Evolutionary conservation across 352 stramenopile species (phyloP).

Genomic region (Lagenidium sp.): DNA sequence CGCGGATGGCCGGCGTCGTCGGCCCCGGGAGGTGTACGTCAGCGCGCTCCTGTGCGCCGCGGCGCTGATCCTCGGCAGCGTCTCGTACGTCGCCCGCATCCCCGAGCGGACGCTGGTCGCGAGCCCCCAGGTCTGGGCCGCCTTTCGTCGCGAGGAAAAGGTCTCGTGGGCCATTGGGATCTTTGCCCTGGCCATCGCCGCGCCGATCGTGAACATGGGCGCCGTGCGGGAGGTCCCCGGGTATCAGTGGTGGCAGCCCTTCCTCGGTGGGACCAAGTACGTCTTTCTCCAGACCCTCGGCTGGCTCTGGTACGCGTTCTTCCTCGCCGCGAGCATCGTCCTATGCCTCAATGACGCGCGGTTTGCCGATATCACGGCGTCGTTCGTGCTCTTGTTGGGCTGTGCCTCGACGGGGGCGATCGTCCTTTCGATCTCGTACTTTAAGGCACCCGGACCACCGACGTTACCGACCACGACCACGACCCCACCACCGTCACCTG

Average conservation of each 20-base stretch:
- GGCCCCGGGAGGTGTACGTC: slow-evolving; percentile 26
- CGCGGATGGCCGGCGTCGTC: neutral
- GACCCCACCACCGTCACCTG: too few relatives aligned
- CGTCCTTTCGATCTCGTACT: slow-evolving; percentile 25
- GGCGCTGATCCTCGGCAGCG: slow-evolving; percentile 13
- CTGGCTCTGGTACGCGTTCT: slow-evolving; percentile 50
- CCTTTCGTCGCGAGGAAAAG: slow-evolving; percentile 20
- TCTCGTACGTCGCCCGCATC: slow-evolving; percentile 13
- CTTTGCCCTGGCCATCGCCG: slow-evolving; percentile 21
- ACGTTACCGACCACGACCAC: neutral
- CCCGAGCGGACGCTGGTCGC: neutral
- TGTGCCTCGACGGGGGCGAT: slow-evolving; percentile 19
- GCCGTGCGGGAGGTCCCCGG: slow-evolving; percentile 16
- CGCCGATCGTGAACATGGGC: slow-evolving; percentile 28
- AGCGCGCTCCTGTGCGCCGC: slow-evolving; percentile 18
- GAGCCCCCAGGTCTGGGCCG: neutral
- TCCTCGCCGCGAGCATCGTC: slow-evolving; percentile 26
- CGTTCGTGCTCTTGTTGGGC: slow-evolving; percentile 26
- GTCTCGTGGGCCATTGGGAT: slow-evolving; percentile 31
- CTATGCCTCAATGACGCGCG: slow-evolving; percentile 25
- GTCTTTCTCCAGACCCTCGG: slow-evolving; percentile 49
- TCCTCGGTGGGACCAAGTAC: slow-evolving; percentile 43
- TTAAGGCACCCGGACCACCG: slow-evolving; percentile 5
- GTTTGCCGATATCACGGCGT: slow-evolving; percentile 16
- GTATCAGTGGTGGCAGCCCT: slow-evolving; percentile 43